Evolutionary conservation across 345 rosid species (phyloP).

Genomic region (Eucalyptus victrix): DNA sequence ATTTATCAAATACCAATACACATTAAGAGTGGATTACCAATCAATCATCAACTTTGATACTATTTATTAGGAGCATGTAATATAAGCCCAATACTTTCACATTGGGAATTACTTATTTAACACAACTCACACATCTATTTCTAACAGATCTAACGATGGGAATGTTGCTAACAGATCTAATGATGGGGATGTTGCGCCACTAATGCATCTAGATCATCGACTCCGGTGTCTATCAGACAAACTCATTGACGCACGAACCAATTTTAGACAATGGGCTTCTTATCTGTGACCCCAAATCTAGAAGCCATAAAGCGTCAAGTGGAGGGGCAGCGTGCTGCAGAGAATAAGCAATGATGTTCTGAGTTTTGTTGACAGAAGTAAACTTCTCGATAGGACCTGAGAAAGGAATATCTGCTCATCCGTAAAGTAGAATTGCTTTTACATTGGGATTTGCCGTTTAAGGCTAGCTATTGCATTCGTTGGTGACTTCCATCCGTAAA

Average conservation of each 20-base stretch:
- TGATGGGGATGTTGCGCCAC: neutral
- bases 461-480: neutral
- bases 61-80: no score
- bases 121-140: no score
- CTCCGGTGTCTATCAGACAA: neutral
- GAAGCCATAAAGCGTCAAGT: neutral
- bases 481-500: neutral
- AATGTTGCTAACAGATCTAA: neutral
- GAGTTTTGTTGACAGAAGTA: neutral
- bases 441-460: neutral
- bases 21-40: no score
- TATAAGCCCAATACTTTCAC: no score
- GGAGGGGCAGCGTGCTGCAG: neutral
- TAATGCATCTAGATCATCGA: neutral
- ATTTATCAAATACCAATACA: no score
- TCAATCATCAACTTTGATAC: no score
- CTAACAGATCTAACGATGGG: neutral
- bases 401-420: neutral
- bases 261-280: neutral
- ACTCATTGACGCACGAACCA: neutral
- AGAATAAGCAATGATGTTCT: neutral
- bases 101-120: no score
- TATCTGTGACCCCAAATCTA: neutral
- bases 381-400: neutral
- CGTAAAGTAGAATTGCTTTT: neutral